Conservation (phyloP, 208 protist species). For the Wallacemonas rigidus region DNA sequence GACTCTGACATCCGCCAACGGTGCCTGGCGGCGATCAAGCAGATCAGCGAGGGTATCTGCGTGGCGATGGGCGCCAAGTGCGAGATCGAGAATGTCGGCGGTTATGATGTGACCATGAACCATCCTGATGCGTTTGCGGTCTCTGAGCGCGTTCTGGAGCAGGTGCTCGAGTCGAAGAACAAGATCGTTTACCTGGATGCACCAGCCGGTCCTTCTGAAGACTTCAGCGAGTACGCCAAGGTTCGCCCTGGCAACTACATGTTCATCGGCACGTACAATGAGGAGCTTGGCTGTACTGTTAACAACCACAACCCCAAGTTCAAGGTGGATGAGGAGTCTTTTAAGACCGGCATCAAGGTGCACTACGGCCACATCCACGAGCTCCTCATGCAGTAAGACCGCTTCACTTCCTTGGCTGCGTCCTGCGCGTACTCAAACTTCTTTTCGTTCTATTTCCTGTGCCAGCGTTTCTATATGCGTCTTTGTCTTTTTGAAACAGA, state of each 20-base stretch:
- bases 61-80: slow-evolving; percentile 33
- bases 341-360: slow-evolving; percentile 54
- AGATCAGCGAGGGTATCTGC: slow-evolving; percentile 36
- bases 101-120: slow-evolving; percentile 56
- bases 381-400: slow-evolving; percentile 28
- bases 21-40: slow-evolving; percentile 28
- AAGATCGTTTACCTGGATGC: slow-evolving; percentile 30
- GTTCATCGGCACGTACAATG: slow-evolving; percentile 46
- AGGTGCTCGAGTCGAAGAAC: slow-evolving; percentile 26
- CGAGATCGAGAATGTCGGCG: slow-evolving; percentile 31
- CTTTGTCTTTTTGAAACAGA: no score
- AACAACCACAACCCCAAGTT: slow-evolving; percentile 56
- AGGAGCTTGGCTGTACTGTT: slow-evolving; percentile 23
- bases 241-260: slow-evolving; percentile 43
- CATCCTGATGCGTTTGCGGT: slow-evolving; percentile 34
- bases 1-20: slow-evolving; percentile 33
- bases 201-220: slow-evolving; percentile 39
- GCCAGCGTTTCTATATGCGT: no score
- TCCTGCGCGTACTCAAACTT: slow-evolving; percentile 4
- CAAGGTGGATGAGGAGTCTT: slow-evolving; percentile 49
- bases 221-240: slow-evolving; percentile 49
- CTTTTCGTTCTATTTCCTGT: slow-evolving; percentile 15
- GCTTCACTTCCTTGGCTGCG: slow-evolving; percentile 22
- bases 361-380: slow-evolving; percentile 34
- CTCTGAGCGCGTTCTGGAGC: slow-evolving; percentile 32